Percentiles rank a stretch among this genome's conserved stretches.
These are phyloP conservation scores for Hymenoscyphus linearis DNA, from an alignment of 2,329 filamentous ascomycete species.

Conservation along the genomic window DNA sequence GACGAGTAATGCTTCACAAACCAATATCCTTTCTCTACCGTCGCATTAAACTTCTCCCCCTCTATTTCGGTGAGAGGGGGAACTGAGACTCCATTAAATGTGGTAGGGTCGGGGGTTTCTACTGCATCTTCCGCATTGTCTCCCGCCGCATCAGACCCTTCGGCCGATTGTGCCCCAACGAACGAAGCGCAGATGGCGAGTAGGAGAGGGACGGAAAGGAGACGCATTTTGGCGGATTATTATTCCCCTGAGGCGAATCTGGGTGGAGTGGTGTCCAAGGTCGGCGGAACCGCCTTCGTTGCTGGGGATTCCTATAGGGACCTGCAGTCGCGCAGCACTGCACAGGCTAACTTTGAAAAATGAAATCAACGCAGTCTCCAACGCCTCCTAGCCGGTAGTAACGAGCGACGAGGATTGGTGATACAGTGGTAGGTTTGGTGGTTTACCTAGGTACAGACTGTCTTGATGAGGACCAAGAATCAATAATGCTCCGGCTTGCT, in stretches of 20 bases:
- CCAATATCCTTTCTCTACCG: constrained; percentile 31
- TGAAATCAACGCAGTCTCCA: background rate
- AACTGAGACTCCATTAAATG: constrained; percentile 47
- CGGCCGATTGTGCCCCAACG: constrained; percentile 20
- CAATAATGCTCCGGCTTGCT: background rate
- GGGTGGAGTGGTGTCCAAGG: constrained; percentile 1
- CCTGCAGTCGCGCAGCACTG: constrained; percentile 1
- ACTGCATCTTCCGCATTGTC: constrained; percentile 25
- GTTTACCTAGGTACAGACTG: background rate
- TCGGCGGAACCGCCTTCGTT: constrained; percentile 22
- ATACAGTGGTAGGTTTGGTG: background rate
- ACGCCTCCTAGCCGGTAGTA: background rate
- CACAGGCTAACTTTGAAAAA: background rate
- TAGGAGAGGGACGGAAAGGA: constrained; percentile 26
- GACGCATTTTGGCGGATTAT: constrained; percentile 27
- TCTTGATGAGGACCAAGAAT: background rate
- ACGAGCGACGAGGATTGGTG: constrained; percentile 3
- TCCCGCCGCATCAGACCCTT: constrained; percentile 15
- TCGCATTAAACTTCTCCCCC: constrained; percentile 38
- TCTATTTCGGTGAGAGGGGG: constrained; percentile 44
- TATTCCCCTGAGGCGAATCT: constrained; percentile 18
- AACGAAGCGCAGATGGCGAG: constrained; percentile 24
- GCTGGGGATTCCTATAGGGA: background rate
- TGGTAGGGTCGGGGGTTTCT: constrained; percentile 32
- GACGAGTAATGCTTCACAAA: constrained; percentile 34